Percentiles rank a stretch among this genome's conserved stretches.
These are phyloP conservation scores for Paspalum vaginatum DNA, from an alignment of 176 grass and related monocot species.

Conservation along the genomic window DNA sequence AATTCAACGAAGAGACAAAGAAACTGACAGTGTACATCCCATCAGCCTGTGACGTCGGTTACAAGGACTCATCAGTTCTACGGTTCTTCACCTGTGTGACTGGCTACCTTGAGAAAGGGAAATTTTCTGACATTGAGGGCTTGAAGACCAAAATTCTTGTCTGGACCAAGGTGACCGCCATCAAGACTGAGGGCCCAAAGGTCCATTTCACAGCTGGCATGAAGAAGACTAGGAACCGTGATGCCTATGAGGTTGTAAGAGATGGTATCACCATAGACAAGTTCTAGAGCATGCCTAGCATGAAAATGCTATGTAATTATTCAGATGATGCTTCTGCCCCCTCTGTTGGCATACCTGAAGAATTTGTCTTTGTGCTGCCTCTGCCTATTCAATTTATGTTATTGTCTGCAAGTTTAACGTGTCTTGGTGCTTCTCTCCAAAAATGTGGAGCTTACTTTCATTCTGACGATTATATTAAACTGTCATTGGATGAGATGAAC, in stretches of 20 bases:
- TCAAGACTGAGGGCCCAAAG: slow-evolving; percentile 77
- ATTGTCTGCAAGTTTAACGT: not conserved
- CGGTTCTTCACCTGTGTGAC: slow-evolving; percentile 88
- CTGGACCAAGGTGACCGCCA: slow-evolving; percentile 78
- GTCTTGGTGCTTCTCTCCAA: not conserved
- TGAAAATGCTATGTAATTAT: slow-evolving; percentile 41
- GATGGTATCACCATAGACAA: slow-evolving; percentile 82
- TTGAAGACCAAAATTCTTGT: slow-evolving; percentile 88
- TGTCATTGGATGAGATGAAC: not conserved
- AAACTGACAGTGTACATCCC: slow-evolving; percentile 83
- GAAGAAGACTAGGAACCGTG: slow-evolving; percentile 74
- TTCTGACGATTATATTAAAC: not conserved
- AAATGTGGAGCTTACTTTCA: not conserved
- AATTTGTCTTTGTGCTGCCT: not conserved
- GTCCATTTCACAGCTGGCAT: slow-evolving; percentile 74
- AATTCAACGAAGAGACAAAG: slow-evolving; percentile 86
- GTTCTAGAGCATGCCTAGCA: slow-evolving; percentile 60
- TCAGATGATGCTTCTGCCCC: not conserved
- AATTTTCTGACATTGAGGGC: slow-evolving; percentile 80
- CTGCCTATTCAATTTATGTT: slow-evolving; percentile 1
- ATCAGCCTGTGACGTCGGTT: slow-evolving; percentile 79
- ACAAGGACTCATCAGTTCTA: slow-evolving; percentile 89
- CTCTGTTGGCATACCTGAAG: not conserved
- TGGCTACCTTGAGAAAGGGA: slow-evolving; percentile 88
- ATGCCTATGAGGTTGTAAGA: slow-evolving; percentile 84